phyloP scores from a whole-genome alignment of 257 asterid species.

The Striga asiatica region DNA sequence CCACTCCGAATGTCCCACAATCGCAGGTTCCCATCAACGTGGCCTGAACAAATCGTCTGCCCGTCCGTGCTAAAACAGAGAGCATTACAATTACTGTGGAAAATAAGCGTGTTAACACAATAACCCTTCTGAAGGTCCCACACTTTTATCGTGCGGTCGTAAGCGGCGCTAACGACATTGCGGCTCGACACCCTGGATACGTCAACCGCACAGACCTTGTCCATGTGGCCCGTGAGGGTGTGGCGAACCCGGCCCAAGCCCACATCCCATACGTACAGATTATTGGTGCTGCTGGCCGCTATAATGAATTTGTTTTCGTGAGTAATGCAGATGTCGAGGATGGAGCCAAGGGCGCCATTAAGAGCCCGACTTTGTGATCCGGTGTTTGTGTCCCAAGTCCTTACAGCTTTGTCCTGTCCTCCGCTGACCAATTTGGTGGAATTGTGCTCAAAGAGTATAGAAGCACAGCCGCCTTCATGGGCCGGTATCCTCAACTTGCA shows the following conservation, averaged over 20 bases:
- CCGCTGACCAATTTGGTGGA: conserved; percentile 68
- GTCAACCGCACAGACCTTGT: conserved; percentile 90
- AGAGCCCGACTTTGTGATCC: conserved; percentile 47
- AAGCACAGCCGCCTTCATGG: conserved; percentile 81
- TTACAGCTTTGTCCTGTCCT: conserved; percentile 79
- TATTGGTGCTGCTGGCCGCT: conserved; percentile 81
- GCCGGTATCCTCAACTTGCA: conserved; percentile 84
- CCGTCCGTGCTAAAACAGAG: conserved; percentile 81
- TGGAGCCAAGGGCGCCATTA: conserved; percentile 66
- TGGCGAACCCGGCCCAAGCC: conserved; percentile 62
- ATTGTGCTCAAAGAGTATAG: conserved; percentile 52
- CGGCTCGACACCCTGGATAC: conserved; percentile 68
- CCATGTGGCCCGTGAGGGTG: conserved; percentile 80
- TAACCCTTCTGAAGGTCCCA: conserved; percentile 95
- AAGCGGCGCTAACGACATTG: conserved; percentile 69
- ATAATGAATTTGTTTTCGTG: conserved; percentile 65
- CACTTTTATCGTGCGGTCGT: conserved; percentile 87
- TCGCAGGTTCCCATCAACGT: conserved; percentile 81
- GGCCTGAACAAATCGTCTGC: conserved; percentile 76
- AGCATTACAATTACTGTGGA: conserved; percentile 85
- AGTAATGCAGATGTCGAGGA: conserved; percentile 67
- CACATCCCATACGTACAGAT: conserved; percentile 70
- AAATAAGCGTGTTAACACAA: conserved; percentile 60
- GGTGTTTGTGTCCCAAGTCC: conserved; percentile 68
- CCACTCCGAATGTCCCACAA: conserved; percentile 85